These are phyloP conservation scores for Talaromyces thailandensis DNA, from an alignment of 495 filamentous ascomycete species.

Conservation along the genomic window DNA sequence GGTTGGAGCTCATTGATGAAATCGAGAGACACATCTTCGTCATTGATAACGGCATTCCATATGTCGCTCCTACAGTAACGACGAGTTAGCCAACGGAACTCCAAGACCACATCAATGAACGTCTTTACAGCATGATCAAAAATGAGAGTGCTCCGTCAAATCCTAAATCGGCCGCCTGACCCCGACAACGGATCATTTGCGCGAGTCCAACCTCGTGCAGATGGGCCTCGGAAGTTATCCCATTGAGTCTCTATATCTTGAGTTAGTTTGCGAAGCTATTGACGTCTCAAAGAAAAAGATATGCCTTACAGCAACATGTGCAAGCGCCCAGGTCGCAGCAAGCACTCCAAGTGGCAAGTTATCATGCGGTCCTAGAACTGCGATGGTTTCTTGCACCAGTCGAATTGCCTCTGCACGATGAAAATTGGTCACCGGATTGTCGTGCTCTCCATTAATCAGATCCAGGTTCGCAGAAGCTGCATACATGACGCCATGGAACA, in stretches of 20 bases:
- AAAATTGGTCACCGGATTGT: constrained; percentile 2
- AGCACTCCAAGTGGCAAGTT: not conserved
- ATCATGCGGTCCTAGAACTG: not conserved
- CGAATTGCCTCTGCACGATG: constrained; percentile 3
- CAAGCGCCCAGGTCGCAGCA: constrained; percentile 1
- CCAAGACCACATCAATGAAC: not conserved
- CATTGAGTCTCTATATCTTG: constrained; percentile 1
- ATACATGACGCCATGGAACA: constrained; percentile 2
- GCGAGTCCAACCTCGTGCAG: constrained; percentile 2
- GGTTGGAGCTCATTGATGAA: not conserved
- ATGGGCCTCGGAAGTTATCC: not conserved
- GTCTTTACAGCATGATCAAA: not conserved
- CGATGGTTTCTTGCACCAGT: not conserved
- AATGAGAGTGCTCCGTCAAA: constrained; percentile 1
- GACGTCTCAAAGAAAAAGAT: not conserved
- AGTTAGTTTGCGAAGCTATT: not conserved
- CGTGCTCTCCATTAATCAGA: not conserved
- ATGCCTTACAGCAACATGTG: not conserved
- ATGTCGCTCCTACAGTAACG: not conserved
- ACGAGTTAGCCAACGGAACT: not conserved
- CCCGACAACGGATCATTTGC: not conserved
- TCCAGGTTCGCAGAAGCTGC: constrained; percentile 4
- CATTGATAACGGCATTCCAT: constrained; percentile 4
- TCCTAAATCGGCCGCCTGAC: not conserved
- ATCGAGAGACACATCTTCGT: not conserved